phyloP scores from a whole-genome alignment of 371 early-diverging fungal genomes.

The Massospora cicadina region DNA sequence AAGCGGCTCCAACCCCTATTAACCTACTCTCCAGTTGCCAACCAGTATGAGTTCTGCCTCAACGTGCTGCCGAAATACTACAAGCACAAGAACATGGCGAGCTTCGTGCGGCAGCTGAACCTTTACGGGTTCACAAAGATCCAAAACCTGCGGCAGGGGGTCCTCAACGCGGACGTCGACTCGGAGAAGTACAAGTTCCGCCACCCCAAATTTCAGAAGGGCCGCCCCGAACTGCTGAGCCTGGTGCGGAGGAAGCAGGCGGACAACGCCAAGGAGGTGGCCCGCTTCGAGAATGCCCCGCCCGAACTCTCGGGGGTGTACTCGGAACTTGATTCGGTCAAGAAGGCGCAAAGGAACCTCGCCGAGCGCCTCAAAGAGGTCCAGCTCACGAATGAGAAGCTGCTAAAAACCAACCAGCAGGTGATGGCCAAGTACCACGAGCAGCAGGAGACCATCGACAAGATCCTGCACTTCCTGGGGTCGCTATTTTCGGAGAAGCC shows the following conservation, averaged over 20 bases:
- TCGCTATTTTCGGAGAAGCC: constrained; percentile 49
- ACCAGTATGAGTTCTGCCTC: constrained; percentile 70
- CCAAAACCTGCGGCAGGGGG: constrained; percentile 62
- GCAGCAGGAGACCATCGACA: constrained; percentile 86
- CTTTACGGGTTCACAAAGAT: constrained; percentile 79
- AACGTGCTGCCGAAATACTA: constrained; percentile 74
- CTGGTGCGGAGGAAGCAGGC: not conserved
- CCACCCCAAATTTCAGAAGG: constrained; percentile 31
- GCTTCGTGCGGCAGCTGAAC: constrained; percentile 89
- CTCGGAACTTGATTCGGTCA: constrained; percentile 26
- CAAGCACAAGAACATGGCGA: constrained; percentile 84
- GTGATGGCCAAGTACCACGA: constrained; percentile 56
- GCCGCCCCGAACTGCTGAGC: constrained; percentile 26
- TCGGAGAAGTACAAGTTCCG: constrained; percentile 38
- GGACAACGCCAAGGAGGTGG: not conserved
- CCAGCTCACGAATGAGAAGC: constrained; percentile 65
- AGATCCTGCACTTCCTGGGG: constrained; percentile 62
- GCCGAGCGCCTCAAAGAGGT: constrained; percentile 67
- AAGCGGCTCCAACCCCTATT: not conserved
- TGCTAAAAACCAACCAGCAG: constrained; percentile 73
- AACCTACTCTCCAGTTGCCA: constrained; percentile 20
- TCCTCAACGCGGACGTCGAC: constrained; percentile 34
- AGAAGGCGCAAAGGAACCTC: constrained; percentile 75
- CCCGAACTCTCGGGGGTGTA: not conserved
- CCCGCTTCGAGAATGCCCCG: not conserved